Conservation (phyloP, 78 protist species). For the Dictyostelium discoideum region dicty_2.7 NC_007089.4:4983501-4984000, state of each 20-base stretch:
- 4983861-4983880: constrained; percentile 82
- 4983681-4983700: constrained; percentile 84
- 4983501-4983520: constrained; percentile 84
- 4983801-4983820: constrained; percentile 85
- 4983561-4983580: constrained; percentile 66
- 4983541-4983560: constrained; percentile 88
- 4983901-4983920: constrained; percentile 35
- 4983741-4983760: constrained; percentile 44
- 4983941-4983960: constrained; percentile 78
- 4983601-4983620: constrained; percentile 8
- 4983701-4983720: constrained; percentile 71
- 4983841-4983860: constrained; percentile 56
- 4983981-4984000: constrained; percentile 63
- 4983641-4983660: constrained; percentile 79
- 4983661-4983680: constrained; percentile 80
- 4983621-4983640: constrained; percentile 21
- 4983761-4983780: constrained; percentile 81
- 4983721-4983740: neutral
- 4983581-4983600: constrained; percentile 77
- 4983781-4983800: constrained; percentile 89
- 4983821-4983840: constrained; percentile 92
- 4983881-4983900: constrained; percentile 89
- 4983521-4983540: constrained; percentile 88
- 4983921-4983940: constrained; percentile 83
- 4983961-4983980: constrained; percentile 79